Conservation (phyloP, 805 yeast species). For the Metschnikowia picachoensis region DNA sequence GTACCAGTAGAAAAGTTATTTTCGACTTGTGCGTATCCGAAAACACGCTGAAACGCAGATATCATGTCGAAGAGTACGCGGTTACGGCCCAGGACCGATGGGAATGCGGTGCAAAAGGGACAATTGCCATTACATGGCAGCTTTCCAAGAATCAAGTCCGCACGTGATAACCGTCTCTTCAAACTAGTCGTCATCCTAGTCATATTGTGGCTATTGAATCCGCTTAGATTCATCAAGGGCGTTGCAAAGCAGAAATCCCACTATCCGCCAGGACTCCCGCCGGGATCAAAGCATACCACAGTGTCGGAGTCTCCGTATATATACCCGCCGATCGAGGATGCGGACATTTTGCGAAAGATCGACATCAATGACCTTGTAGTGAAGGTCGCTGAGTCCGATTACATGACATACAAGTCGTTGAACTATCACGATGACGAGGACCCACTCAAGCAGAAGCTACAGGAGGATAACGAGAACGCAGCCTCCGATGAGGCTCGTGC, state of each 20-base stretch:
- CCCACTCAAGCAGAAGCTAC: slow-evolving; percentile 28
- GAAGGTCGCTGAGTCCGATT: slow-evolving; percentile 22
- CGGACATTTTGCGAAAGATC: slow-evolving; percentile 55
- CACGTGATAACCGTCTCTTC: slow-evolving; percentile 8
- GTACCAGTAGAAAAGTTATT: no score
- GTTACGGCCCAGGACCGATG: slow-evolving; percentile 15
- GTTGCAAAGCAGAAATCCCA: background rate
- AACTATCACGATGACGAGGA: slow-evolving; percentile 44
- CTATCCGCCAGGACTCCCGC: slow-evolving; percentile 34
- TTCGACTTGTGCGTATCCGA: no score
- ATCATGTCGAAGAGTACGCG: slow-evolving; percentile 12
- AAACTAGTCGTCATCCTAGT: slow-evolving; percentile 5
- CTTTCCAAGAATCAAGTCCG: slow-evolving; percentile 4
- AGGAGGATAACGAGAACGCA: slow-evolving; percentile 47
- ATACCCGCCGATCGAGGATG: slow-evolving; percentile 74
- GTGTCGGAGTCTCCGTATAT: slow-evolving; percentile 51
- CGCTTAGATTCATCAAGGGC: slow-evolving; percentile 1
- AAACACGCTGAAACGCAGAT: no score
- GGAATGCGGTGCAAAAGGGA: slow-evolving; percentile 2
- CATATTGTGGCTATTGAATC: slow-evolving; percentile 13
- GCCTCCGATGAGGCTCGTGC: slow-evolving; percentile 42
- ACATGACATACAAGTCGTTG: slow-evolving; percentile 26
- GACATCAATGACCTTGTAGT: slow-evolving; percentile 41
- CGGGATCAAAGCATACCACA: slow-evolving; percentile 31
- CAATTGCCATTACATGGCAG: slow-evolving; percentile 13